Base-by-base conservation (phyloP, 331 rosid genomes). In the Telfairia occidentalis region DNA sequence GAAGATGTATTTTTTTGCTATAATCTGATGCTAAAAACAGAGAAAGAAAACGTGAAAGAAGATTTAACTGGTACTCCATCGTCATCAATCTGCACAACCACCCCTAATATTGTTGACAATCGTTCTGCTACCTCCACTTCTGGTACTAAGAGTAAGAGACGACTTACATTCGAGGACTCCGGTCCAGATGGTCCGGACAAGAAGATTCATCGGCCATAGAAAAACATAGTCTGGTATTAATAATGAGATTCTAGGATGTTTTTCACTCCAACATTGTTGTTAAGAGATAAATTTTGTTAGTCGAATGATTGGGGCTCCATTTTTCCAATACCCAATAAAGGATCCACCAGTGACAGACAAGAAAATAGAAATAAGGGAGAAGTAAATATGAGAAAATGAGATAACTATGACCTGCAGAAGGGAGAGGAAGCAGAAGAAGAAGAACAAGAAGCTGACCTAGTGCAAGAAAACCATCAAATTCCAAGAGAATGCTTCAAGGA, bases 251-350 rank as follows among this genome's bases (percentile, higher is more conserved):
- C 81, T 83, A 84, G 86, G 86, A 16, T 79, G 43, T 61, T 76
- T 76, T 76, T 26, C 71, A 64, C 71, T 64, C 23, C 71, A 64
- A 21, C 71, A 64, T 64, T 34, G 71, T 64, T 64, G 49, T 37
- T 64, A 26, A 26, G 71, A 80, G 80, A 74, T 55, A 77, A 57
- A 65, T 80, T 79, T 76, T 86, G 74, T 40, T 71, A 76, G 65
- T 88, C 87, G 82, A 85, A 81, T 82, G 87, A 87, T 84, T 81
- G 91, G 90, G 90, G 73, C 85, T 89, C 75, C 86, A 81, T 81
- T 85, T 86, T 86, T 73, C 86, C 81, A 76, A 81, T 58, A 83
- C 89, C 87, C 88, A 89, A 80, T 76, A 64, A 78, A 79, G 77
- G 82, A 78, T 83, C 78, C 78, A 74, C 46, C 78, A 82, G 87